A percentile compares a stretch with the other conserved stretches of the same genome.
Conservation (phyloP, 2,329 filamentous ascomycete genomes). For the Celoporthe dispersa region DNA sequence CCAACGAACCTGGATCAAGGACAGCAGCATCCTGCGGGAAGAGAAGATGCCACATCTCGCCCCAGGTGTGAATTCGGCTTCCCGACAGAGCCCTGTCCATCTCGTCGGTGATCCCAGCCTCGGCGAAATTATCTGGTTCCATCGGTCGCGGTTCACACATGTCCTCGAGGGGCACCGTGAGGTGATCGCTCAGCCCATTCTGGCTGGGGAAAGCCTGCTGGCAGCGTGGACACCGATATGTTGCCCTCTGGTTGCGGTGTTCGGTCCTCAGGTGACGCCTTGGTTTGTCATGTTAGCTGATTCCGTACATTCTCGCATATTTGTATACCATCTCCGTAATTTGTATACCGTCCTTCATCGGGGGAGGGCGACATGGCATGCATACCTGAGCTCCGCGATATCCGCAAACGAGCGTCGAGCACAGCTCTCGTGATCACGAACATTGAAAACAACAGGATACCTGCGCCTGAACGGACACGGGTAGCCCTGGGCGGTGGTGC, state of each 20-base stretch:
- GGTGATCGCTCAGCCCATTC: constrained; percentile 19
- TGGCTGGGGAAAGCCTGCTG: constrained; percentile 18
- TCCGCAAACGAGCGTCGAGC: constrained; percentile 23
- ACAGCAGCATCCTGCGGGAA: constrained; percentile 24
- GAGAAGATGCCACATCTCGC: constrained; percentile 23
- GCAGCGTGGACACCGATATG: constrained; percentile 25
- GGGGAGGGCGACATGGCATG: too few species aligned
- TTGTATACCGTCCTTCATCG: too few species aligned
- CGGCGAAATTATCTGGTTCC: constrained; percentile 3
- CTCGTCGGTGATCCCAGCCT: constrained; percentile 24
- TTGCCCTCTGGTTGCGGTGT: constrained; percentile 14
- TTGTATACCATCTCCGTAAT: too few species aligned
- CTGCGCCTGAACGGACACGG: constrained; percentile 27
- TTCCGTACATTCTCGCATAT: neutral
- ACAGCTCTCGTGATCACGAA: constrained; percentile 28
- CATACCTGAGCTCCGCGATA: constrained; percentile 25
- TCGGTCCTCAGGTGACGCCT: constrained; percentile 23
- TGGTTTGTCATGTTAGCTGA: neutral
- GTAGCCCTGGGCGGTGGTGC: constrained; percentile 6
- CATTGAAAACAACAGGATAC: constrained; percentile 27
- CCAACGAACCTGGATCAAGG: constrained; percentile 23
- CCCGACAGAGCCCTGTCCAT: constrained; percentile 22
- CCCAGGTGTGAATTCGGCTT: constrained; percentile 18
- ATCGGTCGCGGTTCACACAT: constrained; percentile 20
- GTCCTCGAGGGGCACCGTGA: constrained; percentile 26